Percentiles rank a stretch among this genome's conserved stretches.
Conservation (phyloP, 129 eudicot genomes). For the Tagetes erecta region DNA sequence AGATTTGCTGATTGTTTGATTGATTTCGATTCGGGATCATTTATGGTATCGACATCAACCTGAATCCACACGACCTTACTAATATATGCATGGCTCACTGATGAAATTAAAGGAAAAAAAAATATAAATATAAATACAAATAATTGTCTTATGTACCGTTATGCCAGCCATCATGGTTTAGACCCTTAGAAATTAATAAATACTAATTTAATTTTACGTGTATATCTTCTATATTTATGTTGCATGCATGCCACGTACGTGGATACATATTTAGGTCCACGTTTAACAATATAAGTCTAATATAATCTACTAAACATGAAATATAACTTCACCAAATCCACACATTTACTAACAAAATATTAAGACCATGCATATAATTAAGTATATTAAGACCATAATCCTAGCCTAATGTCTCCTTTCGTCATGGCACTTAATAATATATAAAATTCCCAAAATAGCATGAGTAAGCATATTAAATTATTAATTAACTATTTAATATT, state of each 20-base stretch:
- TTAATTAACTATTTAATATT: constrained; percentile 19
- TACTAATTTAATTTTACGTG: too few species aligned
- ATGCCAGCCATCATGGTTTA: too few species aligned
- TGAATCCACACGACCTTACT: too few species aligned
- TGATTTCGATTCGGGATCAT: background rate
- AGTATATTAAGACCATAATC: constrained; percentile 33
- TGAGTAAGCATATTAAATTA: constrained; percentile 38
- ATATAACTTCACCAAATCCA: constrained; percentile 19
- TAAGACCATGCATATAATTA: constrained; percentile 7
- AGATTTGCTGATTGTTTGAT: too few species aligned
- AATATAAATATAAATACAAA: too few species aligned
- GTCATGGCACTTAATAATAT: constrained; percentile 34
- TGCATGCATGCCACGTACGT: constrained; percentile 20
- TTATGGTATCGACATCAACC: too few species aligned
- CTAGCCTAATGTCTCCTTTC: constrained; percentile 50
- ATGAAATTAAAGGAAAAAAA: too few species aligned
- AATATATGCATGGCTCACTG: too few species aligned
- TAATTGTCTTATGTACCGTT: too few species aligned
- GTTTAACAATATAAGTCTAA: background rate
- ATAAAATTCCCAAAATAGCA: constrained; percentile 27
- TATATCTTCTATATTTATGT: background rate
- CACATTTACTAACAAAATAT: constrained; percentile 22
- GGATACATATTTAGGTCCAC: background rate
- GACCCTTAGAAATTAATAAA: too few species aligned
- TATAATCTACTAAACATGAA: constrained; percentile 1